Evolutionary conservation across 2,329 filamentous ascomycete genomes (phyloP), one percentile per base, ranked within the genome.

Genomic region (Colletotrichum spinosum): DNA sequence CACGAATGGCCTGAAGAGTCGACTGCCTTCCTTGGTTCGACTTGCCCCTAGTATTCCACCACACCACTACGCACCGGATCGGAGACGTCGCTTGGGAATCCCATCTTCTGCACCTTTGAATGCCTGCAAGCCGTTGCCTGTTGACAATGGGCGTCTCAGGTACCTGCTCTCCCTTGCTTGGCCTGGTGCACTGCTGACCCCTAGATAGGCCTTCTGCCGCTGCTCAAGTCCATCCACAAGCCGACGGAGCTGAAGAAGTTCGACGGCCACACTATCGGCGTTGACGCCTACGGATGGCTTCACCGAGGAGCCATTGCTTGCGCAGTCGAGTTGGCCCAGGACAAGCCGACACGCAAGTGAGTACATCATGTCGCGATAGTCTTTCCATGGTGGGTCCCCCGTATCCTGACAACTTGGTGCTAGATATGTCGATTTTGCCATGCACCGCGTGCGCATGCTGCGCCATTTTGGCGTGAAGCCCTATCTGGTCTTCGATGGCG

Each of bases 251-350:
- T 99, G 66, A 97, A 94, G 76, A 94, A 94, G 73, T 97, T 92
- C 77, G 82, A 87, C 11, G 96, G 95, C 55, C 90, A 97, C 79
- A 97, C 92, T 1, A 86, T 99, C 51, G 97, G 92, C n/a, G 90
- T 99, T 41, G 96, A 99, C 78, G 95, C 92, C 62, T 99, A 99
- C 84, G 96, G 95, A 76, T 99, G 97, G 96, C 89, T 99, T 60
- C 96, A 99, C 78, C 91, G 96, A 70, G 97, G 94, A 58, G 94
- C 94, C 51, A 90, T 97, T 69, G 88, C 92, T 54, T 98, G 95
- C 81, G 93, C 95, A 68, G 88, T 96, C 72, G 96, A 98, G 73
- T 86, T 99, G 68, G 96, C 94, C 41, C 86, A 95, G 72, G 93
- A 88, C 72, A 96, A 93, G 76, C 94, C 93, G 12, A 98, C 94